Conservation (phyloP, 768 basidiomycete species). For the Naganishia antarctica region DNA sequence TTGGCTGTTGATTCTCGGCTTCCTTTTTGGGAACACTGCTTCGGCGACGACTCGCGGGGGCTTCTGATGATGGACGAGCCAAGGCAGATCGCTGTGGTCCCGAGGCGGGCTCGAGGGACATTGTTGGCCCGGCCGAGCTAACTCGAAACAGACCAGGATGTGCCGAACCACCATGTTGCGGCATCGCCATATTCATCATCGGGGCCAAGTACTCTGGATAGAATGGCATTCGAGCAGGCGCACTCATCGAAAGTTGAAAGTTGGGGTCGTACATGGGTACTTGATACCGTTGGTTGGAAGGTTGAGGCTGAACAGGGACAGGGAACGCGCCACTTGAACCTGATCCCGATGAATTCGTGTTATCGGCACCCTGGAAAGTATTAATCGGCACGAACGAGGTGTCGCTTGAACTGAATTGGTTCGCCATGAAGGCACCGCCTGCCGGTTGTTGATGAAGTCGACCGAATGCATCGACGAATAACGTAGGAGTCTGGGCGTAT, state of each 20-base stretch:
- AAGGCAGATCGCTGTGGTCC: constrained; percentile 11
- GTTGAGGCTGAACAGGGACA: constrained; percentile 1
- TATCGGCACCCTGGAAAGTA: neutral
- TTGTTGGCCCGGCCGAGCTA: neutral
- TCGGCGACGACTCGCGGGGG: neutral
- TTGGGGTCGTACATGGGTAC: neutral
- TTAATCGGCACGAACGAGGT: neutral
- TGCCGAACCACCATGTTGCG: neutral
- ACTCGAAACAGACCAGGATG: constrained; percentile 14
- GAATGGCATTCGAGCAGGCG: constrained; percentile 2
- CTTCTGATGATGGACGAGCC: neutral
- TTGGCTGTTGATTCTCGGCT: neutral
- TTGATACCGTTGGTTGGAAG: neutral
- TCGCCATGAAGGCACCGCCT: neutral
- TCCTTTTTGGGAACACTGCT: neutral
- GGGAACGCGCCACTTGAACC: neutral
- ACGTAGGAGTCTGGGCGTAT: neutral
- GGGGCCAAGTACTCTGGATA: neutral
- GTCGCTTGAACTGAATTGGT: neutral
- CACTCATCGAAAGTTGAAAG: constrained; percentile 4
- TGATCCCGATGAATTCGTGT: neutral
- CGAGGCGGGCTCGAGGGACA: constrained; percentile 1
- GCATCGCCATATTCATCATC: neutral
- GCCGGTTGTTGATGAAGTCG: neutral
- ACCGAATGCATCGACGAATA: constrained; percentile 9